phyloP scores from a whole-genome alignment of 2,329 filamentous ascomycete species.

The Calonectria hongkongensis region DNA sequence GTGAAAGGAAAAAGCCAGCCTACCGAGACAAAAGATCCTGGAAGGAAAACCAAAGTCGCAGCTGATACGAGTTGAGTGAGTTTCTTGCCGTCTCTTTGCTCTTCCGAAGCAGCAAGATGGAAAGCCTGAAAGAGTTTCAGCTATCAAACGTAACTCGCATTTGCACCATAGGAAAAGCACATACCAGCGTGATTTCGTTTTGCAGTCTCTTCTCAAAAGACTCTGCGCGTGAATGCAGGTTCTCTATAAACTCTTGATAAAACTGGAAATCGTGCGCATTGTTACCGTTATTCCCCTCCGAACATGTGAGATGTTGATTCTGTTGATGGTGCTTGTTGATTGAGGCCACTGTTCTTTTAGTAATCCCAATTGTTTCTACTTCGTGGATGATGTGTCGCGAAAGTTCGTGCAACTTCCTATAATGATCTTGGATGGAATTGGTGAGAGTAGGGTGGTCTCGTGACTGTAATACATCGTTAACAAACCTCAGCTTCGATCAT shows the following conservation, averaged over 20 bases:
- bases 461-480: background rate
- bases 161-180: background rate
- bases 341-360: background rate
- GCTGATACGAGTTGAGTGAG: background rate
- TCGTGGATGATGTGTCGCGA: background rate
- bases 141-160: too few species aligned
- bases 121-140: background rate
- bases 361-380: background rate
- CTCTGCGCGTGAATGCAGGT: background rate
- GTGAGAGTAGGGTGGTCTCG: background rate
- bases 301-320: background rate
- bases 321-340: background rate
- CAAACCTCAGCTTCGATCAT: background rate
- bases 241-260: background rate
- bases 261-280: too few species aligned
- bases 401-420: background rate
- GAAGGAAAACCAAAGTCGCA: background rate
- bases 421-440: background rate
- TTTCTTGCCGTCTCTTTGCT: background rate
- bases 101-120: background rate
- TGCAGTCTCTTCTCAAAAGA: constrained; percentile 1
- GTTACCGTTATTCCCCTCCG: too few species aligned
- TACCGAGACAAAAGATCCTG: background rate
- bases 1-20: background rate
- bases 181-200: background rate